Evolutionary conservation across 202 grass and related monocot species (phyloP), one percentile per base, ranked within the genome.

Genomic region (Schoenoplectus triqueter): DNA sequence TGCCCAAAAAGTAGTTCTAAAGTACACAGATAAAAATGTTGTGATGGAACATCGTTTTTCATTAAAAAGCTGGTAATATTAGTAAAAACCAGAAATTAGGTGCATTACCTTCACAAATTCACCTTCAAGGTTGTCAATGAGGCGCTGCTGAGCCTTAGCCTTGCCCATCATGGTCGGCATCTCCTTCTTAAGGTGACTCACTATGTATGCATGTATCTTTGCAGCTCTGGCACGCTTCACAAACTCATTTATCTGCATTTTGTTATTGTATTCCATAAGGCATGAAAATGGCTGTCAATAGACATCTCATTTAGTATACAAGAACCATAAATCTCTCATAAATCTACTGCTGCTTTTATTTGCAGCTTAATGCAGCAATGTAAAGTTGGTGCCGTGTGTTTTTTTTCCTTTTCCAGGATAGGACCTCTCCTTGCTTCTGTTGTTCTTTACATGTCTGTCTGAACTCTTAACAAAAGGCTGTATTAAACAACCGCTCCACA

Each of bases 141-240:
- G 90, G 73, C 90, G 88, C 59, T 97, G 94, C n/a, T 97, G 94
- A 84, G 91, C 88, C 88, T 97, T 97, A 57, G 94, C 91, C 85
- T 97, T 97, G 39, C 94, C 94, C 87, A 97, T 89, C 91, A 97
- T 85, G 21, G 91, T 75, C 48, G 94, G 94, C 91, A 97, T 97
- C 66, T 97, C 88, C 59, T 97, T 94, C 85, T 89, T 97, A 44
- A 97, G 83, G 71, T 97, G 94, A 46, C 91, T 88, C 48, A 97
- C 88, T 89, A 97, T 97, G 49, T 92, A 89, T 59, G 94, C 94
- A 86, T 97, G 94, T 49, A 97, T 90, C 74, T 92, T 97, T 14
- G 90, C 94, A 82, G 91, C 86, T 86, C 90, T 88, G 41, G 94
- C 94, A n/a, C 91, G 91, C 64, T 97, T 97, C 21, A 97, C 94